A percentile compares a stretch with the other conserved stretches of the same genome.
Evolutionary conservation across 2,329 filamentous ascomycete species (phyloP).

Genomic region (Pyrenophora graminea): DNA sequence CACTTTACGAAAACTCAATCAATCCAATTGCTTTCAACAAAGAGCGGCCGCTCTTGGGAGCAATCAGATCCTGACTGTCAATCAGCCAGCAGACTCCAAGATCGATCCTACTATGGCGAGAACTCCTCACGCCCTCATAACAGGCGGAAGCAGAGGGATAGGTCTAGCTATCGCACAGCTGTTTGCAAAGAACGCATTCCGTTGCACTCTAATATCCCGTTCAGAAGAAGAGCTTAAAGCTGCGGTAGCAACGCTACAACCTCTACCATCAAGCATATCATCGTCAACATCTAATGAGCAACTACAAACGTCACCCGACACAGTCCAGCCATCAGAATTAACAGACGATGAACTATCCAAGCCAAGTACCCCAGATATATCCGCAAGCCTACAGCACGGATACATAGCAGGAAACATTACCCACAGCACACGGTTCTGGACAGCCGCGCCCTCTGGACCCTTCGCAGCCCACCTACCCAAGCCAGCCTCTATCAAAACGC

Average conservation of each 20-base stretch:
- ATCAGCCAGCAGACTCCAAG: not conserved
- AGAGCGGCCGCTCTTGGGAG: no score
- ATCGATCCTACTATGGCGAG: not conserved
- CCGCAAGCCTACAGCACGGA: constrained; percentile 14
- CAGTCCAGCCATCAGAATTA: not conserved
- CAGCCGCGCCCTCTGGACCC: not conserved
- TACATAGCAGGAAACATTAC: constrained; percentile 38
- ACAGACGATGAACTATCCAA: not conserved
- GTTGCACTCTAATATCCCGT: constrained; percentile 41
- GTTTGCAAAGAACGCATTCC: constrained; percentile 36
- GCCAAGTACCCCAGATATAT: not conserved
- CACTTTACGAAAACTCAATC: no score
- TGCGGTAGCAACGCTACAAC: constrained; percentile 28
- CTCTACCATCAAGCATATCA: constrained; percentile 6
- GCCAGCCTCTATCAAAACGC: not conserved
- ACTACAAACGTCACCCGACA: not conserved
- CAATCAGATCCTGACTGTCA: no score
- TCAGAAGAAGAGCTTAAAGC: constrained; percentile 25
- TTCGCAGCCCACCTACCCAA: constrained; percentile 10
- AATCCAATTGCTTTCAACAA: no score
- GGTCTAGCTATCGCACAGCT: constrained; percentile 44
- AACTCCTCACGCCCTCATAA: constrained; percentile 41
- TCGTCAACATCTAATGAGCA: not conserved
- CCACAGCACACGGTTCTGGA: constrained; percentile 30
- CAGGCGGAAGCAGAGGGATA: constrained; percentile 46